phyloP scores from a whole-genome alignment of 495 filamentous ascomycete genomes.

The Penicillium roqueforti region DNA sequence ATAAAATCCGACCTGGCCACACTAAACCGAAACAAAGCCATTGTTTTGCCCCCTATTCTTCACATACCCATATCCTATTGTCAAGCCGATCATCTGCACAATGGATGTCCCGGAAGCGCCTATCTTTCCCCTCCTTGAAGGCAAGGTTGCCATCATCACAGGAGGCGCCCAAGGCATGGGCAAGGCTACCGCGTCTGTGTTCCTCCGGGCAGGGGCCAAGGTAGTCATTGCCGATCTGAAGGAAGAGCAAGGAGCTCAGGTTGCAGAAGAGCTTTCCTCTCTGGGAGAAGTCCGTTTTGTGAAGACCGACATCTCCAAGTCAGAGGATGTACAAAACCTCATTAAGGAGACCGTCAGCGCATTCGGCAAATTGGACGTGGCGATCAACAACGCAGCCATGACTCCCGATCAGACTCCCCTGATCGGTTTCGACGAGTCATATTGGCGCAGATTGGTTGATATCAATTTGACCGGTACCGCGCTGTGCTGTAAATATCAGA shows the following conservation, averaged over 20 bases:
- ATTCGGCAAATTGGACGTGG: not conserved
- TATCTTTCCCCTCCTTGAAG: not conserved
- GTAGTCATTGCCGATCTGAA: slow-evolving; percentile 46
- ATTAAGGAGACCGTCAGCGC: not conserved
- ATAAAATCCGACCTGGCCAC: too few relatives aligned
- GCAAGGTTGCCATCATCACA: slow-evolving; percentile 43
- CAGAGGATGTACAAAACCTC: not conserved
- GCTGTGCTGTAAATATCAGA: not conserved
- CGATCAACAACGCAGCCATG: not conserved
- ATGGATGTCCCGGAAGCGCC: not conserved
- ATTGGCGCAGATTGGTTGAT: not conserved
- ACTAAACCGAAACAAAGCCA: too few relatives aligned
- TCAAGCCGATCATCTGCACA: not conserved
- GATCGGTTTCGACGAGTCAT: not conserved
- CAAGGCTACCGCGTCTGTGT: slow-evolving; percentile 35
- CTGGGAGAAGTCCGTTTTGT: not conserved
- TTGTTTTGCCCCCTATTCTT: too few relatives aligned
- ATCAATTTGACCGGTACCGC: not conserved
- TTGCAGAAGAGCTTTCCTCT: slow-evolving; percentile 1
- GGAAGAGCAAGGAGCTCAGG: slow-evolving; percentile 10
- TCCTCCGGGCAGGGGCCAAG: slow-evolving; percentile 42
- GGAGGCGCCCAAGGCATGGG: slow-evolving; percentile 51
- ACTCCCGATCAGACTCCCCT: not conserved
- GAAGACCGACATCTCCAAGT: not conserved
- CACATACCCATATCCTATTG: too few relatives aligned